Evolutionary conservation across 257 asterid genomes (phyloP), one percentile per base, ranked within the genome.

Genomic region (Ehretia macrophylla): DNA sequence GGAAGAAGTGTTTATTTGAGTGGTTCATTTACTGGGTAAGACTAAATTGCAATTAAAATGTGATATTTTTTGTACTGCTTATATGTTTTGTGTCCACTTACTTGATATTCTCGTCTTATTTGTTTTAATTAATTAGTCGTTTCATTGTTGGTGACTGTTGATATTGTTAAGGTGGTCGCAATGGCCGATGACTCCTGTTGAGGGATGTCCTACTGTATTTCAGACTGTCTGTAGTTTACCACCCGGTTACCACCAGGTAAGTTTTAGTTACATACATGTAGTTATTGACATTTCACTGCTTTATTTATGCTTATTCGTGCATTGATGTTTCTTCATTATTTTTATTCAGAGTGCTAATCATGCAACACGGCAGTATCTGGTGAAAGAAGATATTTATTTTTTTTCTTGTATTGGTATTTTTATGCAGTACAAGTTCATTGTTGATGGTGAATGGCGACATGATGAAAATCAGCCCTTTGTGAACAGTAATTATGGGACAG

Each of bases 371-470:
- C 35, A 27, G 6, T 27, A 27, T 27, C 35, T 27, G 6, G 35
- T 27, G 35, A 27, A 27, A 27, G 35, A 27, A 27, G 35, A 27
- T 1, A 81, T 74, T 44, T 10, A 11, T 21, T 21, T 10, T 11
- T 27, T 11, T 27, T 27, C 35, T 27, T 27, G 35, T 27, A 27
- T 27, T 27, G 35, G 35, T 27, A 27, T 21, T 55, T 14, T 20
- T 64, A 49, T 80, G 80, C 94, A 93, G 99, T 93, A 76, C 83
- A 93, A 86, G 70, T 89, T 93, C 74, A 81, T 89, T 47, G 96
- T 93, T 69, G 99, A 89, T 77, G 99, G 97, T 65, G 99, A 89
- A 68, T 85, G 95, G 88, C 81, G 94, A 59, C 95, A 93, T 60
- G 99, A 93, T 47, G 97, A 93, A 65, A 87, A 72, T 63, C 94